phyloP scores from a whole-genome alignment of 1,139 yeast genomes.

The Yamadazyma sp. region DNA sequence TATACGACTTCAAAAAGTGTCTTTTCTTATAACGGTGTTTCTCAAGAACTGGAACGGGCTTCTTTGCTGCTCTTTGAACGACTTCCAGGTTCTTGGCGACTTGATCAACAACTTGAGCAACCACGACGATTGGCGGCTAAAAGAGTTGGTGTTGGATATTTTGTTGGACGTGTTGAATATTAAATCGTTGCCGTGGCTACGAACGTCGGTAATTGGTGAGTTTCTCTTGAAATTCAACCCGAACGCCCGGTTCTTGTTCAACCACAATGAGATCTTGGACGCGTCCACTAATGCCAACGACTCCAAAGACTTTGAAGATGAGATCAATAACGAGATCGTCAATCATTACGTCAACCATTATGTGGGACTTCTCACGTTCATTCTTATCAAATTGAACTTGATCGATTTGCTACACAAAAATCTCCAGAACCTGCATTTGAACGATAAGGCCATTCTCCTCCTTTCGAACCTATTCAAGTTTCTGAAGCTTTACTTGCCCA shows the following conservation, averaged over 20 bases:
- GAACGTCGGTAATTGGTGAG: conserved; percentile 35
- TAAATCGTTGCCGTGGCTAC: conserved; percentile 59
- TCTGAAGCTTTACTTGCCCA: conserved; percentile 55
- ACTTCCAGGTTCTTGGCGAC: conserved; percentile 34
- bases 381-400: conserved; percentile 58
- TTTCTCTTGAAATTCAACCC: conserved; percentile 18
- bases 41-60: conserved; percentile 80
- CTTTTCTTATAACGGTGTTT: conserved; percentile 59
- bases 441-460: conserved; percentile 62
- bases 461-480: conserved; percentile 62
- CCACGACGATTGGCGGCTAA: conserved; percentile 39
- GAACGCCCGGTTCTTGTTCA: conserved; percentile 7
- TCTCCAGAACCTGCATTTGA: conserved; percentile 23
- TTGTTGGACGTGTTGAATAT: conserved; percentile 68
- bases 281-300: neutral
- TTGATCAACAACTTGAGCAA: conserved; percentile 63
- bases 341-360: conserved; percentile 48
- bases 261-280: conserved; percentile 4
- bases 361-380: conserved; percentile 55
- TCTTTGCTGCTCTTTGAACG: conserved; percentile 59
- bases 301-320: conserved; percentile 7
- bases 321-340: conserved; percentile 22
- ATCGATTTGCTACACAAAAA: conserved; percentile 53
- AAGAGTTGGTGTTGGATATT: conserved; percentile 69
- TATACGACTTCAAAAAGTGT: conserved; percentile 55